These are phyloP conservation scores for Pythium phragmitis DNA, from an alignment of 352 stramenopile species.

Conservation along the genomic window DNA sequence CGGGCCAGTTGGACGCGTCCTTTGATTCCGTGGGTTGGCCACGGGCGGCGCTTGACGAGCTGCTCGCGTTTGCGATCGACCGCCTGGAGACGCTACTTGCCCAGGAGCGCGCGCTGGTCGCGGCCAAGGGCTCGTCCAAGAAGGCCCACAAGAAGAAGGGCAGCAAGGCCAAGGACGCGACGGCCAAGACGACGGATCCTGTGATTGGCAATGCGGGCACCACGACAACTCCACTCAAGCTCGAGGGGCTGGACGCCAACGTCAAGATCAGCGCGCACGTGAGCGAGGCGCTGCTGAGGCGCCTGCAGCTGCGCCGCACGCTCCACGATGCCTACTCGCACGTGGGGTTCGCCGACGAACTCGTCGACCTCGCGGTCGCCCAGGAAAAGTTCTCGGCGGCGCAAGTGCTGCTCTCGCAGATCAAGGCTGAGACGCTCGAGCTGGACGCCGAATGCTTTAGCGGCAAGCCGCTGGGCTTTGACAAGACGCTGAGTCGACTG, in stretches of 20 bases:
- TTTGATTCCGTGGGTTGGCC: conserved; percentile 33
- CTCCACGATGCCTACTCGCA: conserved; percentile 23
- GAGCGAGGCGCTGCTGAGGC: conserved; percentile 62
- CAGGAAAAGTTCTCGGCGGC: conserved; percentile 42
- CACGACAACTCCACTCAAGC: background rate
- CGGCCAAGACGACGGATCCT: background rate
- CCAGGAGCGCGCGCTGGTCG: conserved; percentile 37
- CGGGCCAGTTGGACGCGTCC: conserved; percentile 52
- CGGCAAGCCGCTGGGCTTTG: conserved; percentile 72
- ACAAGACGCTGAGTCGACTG: conserved; percentile 69
- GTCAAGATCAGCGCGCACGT: conserved; percentile 46
- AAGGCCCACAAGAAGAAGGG: conserved; percentile 67
- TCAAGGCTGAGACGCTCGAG: conserved; percentile 64
- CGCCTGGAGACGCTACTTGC: conserved; percentile 41
- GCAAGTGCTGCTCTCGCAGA: conserved; percentile 39
- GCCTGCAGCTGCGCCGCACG: conserved; percentile 49
- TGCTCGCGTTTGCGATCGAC: conserved; percentile 49
- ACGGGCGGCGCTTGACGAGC: conserved; percentile 34
- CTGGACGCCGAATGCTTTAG: conserved; percentile 64
- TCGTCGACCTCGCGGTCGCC: conserved; percentile 41
- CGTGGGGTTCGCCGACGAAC: conserved; percentile 43
- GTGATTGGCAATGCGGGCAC: background rate
- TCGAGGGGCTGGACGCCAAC: conserved; percentile 53
- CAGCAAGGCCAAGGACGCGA: conserved; percentile 34
- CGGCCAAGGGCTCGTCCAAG: conserved; percentile 37